Conservation (phyloP, 345 rosid species). For the Citrus reticulata region DNA sequence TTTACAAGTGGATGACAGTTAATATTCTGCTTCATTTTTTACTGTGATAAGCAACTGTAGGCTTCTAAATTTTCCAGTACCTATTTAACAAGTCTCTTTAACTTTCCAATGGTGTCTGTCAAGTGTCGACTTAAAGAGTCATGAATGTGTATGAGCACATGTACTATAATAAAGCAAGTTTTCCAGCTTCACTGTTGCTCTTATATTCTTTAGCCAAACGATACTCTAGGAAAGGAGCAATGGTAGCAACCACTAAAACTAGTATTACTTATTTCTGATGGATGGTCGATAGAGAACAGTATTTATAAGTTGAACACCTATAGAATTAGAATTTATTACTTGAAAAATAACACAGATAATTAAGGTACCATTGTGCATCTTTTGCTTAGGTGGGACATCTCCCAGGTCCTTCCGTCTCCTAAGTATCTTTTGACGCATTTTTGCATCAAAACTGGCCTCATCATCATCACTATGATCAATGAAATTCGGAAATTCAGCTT, state of each 20-base stretch:
- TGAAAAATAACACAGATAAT: neutral
- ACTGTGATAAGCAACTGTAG: neutral
- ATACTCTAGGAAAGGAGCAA: neutral
- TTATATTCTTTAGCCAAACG: neutral
- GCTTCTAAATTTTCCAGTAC: neutral
- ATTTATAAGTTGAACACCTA: neutral
- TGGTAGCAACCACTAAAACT: neutral
- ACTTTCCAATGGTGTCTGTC: neutral
- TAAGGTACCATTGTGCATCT: slow-evolving; percentile 43
- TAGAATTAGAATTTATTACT: neutral
- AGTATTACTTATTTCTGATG: neutral
- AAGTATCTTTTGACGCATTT: slow-evolving; percentile 81
- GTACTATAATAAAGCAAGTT: neutral
- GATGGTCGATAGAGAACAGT: neutral
- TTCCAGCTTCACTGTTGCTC: neutral
- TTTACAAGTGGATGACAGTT: neutral
- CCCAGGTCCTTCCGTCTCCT: slow-evolving; percentile 62
- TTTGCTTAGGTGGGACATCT: slow-evolving; percentile 44
- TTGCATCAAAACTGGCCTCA: slow-evolving; percentile 76
- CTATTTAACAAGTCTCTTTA: neutral
- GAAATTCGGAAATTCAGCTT: slow-evolving; percentile 34
- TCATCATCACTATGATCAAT: slow-evolving; percentile 46
- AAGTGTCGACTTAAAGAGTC: neutral
- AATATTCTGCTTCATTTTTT: neutral
- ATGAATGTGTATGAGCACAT: neutral